Evolutionary conservation across 305 asterid species (phyloP).

Genomic region (Euphrasia arctica): DNA sequence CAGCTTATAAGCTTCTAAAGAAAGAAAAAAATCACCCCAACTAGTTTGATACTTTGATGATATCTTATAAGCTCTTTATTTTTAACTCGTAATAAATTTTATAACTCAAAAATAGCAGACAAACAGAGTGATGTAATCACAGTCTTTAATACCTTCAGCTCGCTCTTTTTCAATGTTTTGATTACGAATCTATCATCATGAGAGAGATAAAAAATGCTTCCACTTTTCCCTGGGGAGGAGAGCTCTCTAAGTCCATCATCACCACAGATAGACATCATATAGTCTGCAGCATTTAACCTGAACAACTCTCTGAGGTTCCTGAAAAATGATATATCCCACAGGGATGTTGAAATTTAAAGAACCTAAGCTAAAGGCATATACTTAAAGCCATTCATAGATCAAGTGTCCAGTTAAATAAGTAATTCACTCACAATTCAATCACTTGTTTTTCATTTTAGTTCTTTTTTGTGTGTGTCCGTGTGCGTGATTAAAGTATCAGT

Average conservation of each 20-base stretch:
- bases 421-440: not conserved
- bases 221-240: constrained; percentile 95
- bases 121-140: constrained; percentile 4
- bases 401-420: not conserved
- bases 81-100: too few species aligned
- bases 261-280: constrained; percentile 99
- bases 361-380: not conserved
- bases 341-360: not conserved
- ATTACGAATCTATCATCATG: constrained; percentile 89
- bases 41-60: too few species aligned
- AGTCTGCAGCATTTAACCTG: constrained; percentile 92
- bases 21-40: too few species aligned
- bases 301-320: constrained; percentile 96
- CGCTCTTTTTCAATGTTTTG: constrained; percentile 75
- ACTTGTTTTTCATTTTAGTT: not conserved
- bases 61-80: too few species aligned
- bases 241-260: constrained; percentile 88
- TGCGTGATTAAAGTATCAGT: not conserved
- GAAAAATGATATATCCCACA: constrained; percentile 39
- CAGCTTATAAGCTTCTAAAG: too few species aligned
- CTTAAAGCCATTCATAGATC: not conserved
- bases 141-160: constrained; percentile 63
- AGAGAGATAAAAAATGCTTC: constrained; percentile 89
- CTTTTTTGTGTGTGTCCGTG: too few species aligned
- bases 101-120: not conserved